These are phyloP conservation scores for Fusarium sp. DNA, from an alignment of 2,329 filamentous ascomycete genomes.

Conservation along the genomic window DNA sequence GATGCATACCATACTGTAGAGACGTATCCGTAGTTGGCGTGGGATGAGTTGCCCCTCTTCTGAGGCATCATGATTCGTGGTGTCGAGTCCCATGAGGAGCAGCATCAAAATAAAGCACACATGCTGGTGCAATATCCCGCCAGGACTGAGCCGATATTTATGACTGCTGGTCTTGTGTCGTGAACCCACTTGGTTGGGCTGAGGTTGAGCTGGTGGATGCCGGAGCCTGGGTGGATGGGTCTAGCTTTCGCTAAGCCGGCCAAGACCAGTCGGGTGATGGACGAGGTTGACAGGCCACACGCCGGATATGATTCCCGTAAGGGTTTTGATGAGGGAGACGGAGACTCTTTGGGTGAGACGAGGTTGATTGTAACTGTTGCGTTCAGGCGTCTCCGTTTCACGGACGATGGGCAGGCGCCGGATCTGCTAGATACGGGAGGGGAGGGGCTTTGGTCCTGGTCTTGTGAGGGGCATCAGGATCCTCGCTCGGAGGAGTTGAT, in stretches of 20 bases:
- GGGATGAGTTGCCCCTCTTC: slow-evolving; percentile 24
- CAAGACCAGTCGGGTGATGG: slow-evolving; percentile 36
- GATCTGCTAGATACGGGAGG: slow-evolving; percentile 19
- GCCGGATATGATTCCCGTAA: slow-evolving; percentile 7
- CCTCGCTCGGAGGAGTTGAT: slow-evolving; percentile 26
- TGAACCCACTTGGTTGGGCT: slow-evolving; percentile 12
- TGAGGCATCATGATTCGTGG: slow-evolving; percentile 21
- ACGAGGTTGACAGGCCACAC: slow-evolving; percentile 35
- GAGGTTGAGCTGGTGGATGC: slow-evolving; percentile 32
- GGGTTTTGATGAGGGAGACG: background rate
- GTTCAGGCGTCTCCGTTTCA: background rate
- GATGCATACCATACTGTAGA: slow-evolving; percentile 36
- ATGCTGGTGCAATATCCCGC: background rate
- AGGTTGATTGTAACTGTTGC: background rate
- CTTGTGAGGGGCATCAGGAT: slow-evolving; percentile 15
- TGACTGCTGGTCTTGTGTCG: background rate
- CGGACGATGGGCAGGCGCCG: slow-evolving; percentile 3
- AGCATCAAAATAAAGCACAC: background rate
- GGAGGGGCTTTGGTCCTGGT: slow-evolving; percentile 12
- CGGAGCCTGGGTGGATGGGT: slow-evolving; percentile 30
- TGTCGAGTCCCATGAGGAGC: background rate
- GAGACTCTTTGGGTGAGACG: background rate
- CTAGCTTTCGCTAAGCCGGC: slow-evolving; percentile 35
- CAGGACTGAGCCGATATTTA: background rate
- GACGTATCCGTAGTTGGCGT: slow-evolving; percentile 14